Evolutionary conservation across 192 early-diverging fungal species (phyloP), one percentile per base, ranked within the genome.

Genomic region (Gonapodya sp.): DNA sequence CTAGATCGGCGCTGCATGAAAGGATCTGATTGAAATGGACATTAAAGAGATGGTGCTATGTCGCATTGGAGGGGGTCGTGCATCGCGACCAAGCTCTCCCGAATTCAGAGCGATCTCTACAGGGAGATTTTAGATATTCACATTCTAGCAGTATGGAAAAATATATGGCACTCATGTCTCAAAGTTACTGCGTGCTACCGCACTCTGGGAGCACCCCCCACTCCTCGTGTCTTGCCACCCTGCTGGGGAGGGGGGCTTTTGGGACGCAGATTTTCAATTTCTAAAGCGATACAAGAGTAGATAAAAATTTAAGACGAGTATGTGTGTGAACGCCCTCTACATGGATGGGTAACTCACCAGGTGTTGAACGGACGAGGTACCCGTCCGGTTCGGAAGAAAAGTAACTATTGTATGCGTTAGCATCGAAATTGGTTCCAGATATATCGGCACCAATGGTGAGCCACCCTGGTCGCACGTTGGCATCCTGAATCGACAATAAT

Each of bases 391-490:
- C 83, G 1, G 78, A n/a, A 16, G 46, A 64, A 30, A 90, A 88
- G 18, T 82, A 81, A 14, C 73, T 35, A 2, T 35, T 32, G 79
- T 90, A 91, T 35, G 74, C 37, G 36, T 73, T 77, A 2, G 81
- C 35, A 80, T 89, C 82, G 77, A 87, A 91, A 75, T 91, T 91
- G 36, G 85, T 85, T n/a, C 73, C 81, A 8, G 85, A 82, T 16
- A 90, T 77, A 1, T 80, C 83, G 31, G 73, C 36, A 2, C 91
- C 91, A 31, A 89, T 81, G 0, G 91, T 92, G 31, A 92, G 73
- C 91, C 91, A 92, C 0, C 91, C 91, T 1, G 86, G 86, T 64
- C 91, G 84, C 18, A 91, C 84, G 82, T 89, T 91, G 78, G 85
- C 36, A 79, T 90, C 88, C 79, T 86, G 31, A 2, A 78, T n/a